Percentiles rank a stretch among this genome's conserved stretches.
These are phyloP conservation scores for Nicotiana knightiana DNA, from an alignment of 257 asterid species.

Conservation along the genomic window DNA sequence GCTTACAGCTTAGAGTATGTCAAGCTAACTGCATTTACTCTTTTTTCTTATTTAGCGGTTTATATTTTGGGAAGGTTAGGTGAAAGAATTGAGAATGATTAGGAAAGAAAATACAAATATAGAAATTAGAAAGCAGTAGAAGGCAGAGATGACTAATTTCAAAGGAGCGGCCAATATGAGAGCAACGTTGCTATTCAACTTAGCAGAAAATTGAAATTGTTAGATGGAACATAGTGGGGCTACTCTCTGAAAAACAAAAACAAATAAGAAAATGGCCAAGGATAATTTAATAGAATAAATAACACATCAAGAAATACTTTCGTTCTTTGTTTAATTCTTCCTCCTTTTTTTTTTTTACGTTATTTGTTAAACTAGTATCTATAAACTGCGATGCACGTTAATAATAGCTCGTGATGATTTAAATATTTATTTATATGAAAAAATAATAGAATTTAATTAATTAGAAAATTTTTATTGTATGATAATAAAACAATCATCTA, in stretches of 20 bases:
- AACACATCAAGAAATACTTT: no score
- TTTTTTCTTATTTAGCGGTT: not conserved
- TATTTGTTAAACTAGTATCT: no score
- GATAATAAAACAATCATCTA: no score
- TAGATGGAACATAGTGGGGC: not conserved
- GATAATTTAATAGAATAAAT: no score
- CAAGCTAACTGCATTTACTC: not conserved
- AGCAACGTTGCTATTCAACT: constrained; percentile 4
- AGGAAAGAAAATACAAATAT: not conserved
- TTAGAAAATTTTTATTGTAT: no score
- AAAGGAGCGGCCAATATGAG: not conserved
- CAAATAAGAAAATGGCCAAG: no score
- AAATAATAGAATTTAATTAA: no score
- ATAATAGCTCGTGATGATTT: no score
- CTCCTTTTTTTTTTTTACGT: no score
- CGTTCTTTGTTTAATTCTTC: no score
- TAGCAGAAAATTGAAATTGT: not conserved
- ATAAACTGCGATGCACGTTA: no score
- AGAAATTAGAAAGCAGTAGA: not conserved
- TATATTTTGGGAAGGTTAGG: not conserved
- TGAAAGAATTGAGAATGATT: not conserved
- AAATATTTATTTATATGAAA: no score
- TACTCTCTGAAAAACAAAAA: not conserved
- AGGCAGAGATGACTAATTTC: not conserved
- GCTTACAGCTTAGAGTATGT: not conserved